Evolutionary conservation across 2,329 filamentous ascomycete species (phyloP), one percentile per base, ranked within the genome.

Genomic region (Alternaria sp.): DNA sequence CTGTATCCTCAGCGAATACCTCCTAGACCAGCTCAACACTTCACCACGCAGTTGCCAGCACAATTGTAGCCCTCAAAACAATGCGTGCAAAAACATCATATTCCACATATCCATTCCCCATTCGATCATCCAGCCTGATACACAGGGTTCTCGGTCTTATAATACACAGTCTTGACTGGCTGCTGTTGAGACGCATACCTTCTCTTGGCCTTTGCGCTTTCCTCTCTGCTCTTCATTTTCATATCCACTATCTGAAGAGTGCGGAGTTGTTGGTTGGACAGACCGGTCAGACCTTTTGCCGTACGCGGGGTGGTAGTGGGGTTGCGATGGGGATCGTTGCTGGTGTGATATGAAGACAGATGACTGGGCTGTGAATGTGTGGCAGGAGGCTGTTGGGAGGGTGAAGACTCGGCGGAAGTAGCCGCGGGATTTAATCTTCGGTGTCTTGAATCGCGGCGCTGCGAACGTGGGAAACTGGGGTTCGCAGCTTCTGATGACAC

Each of bases 111-210:
- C 2, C 4, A 23, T 9, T 20, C 28, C 12, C 12, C 18, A 1
- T 33, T 6, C 3, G 2, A 18, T 58, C 15, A 62, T 6, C 60
- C 60, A 26, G 60, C 55, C 30, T 62, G 60, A 28, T 62, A 62
- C 6, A 62, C 60, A 7, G 55, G 55, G 6, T 62, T 62, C 43
- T 59, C 60, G 3, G 60, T 59, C 43, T 62, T 62, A 4, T 62
- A 62, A 18, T 62, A 59, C 6, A 62, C 7, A 4, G 47, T 28
- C 23, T 62, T 62, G 1, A 37, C 43, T 7, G 60, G 60, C 25
- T 59, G 60, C 8, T 51, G 44, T 45, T 49, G 23, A 6, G 60
- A 56, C 23, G 30, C 21, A 18, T 55, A 37, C 11, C 9, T 14
- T 5, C 30, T 20, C 26, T 20, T 62, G 1, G 57, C 57, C 6